Evolutionary conservation across 352 stramenopile species (phyloP), one percentile per base, ranked within the genome.

Genomic region (Phytophthora pini): DNA sequence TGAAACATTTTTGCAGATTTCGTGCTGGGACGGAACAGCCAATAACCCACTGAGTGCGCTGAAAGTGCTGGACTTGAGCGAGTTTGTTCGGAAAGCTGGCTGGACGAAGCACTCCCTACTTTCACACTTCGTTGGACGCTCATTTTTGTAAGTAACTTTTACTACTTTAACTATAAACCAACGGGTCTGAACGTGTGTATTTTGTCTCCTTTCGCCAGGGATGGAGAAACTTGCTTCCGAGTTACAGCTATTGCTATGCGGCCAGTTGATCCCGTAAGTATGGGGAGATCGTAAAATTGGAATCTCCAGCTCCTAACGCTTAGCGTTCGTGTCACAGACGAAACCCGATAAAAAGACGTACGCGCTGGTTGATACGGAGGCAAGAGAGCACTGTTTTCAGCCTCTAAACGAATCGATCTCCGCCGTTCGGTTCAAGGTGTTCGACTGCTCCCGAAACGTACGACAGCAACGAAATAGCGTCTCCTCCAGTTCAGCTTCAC

Each of bases 71-170:
- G 79, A 86, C 56, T 80, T 93, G 70, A 90, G 73, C 51, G 82
- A 93, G 6, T 93, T 93, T 61, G 81, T 92, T 56, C 80, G 79
- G 17, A 89, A 90, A 53, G 73, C 78, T 39, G 77, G 76, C 24
- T 93, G 85, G 82, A 64, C 70, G 31, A 93, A 90, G 61, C 82
- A 93, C 26, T 51, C 65, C n/a, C 64, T 92, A 38, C 68, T 93
- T 4, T 85, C 85, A 31, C 82, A 92, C 44, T 93, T 88, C 66
- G 74, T 93, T 31, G 85, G 83, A 3, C 82, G 85, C 31, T 72
- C 76, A 17, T 93, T 92, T 48, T 36, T 77, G 85, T 91, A 78
- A 46, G 57, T 61, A 34, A 15, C 3, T 40, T 15, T 52, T 40
- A 6, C 22, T 38, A 3, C 12, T 9, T 5, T 32, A 10, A 27